Conservation (phyloP, 176 grass and related monocot genomes). For the Calamus simplicifolius region DNA sequence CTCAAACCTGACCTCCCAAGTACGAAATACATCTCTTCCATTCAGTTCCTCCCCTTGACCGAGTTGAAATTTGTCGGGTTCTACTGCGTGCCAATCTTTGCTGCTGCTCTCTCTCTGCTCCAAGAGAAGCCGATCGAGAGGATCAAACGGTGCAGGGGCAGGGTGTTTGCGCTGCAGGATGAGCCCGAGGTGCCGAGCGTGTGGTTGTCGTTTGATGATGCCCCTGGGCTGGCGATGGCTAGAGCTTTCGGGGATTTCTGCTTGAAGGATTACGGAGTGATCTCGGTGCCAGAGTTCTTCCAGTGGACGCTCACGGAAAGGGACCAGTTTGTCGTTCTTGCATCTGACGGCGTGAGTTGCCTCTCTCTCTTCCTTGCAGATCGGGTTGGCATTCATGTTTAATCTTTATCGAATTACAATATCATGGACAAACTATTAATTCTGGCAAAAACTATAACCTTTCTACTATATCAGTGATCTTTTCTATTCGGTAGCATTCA, state of each 20-base stretch:
- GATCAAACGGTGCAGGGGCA: slow-evolving; percentile 93
- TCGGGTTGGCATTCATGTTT: too few species aligned
- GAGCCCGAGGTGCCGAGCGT: slow-evolving; percentile 95
- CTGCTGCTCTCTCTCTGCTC: neutral
- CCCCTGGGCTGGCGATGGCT: slow-evolving; percentile 89
- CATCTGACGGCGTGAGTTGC: slow-evolving; percentile 84
- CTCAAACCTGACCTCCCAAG: slow-evolving; percentile 95
- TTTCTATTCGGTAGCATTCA: too few species aligned
- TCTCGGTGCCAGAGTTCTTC: slow-evolving; percentile 96
- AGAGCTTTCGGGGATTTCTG: slow-evolving; percentile 93
- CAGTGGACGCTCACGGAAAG: slow-evolving; percentile 63
- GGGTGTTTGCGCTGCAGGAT: slow-evolving; percentile 89
- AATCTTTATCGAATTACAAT: too few species aligned
- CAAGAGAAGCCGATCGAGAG: slow-evolving; percentile 90
- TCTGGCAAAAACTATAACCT: too few species aligned
- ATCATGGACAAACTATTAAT: too few species aligned
- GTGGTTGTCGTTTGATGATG: slow-evolving; percentile 89
- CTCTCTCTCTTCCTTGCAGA: neutral
- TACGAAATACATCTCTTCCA: slow-evolving; percentile 19
- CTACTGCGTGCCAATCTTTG: too few species aligned
- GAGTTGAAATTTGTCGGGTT: too few species aligned
- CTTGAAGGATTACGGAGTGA: slow-evolving; percentile 95
- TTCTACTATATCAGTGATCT: too few species aligned
- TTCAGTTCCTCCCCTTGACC: too few species aligned
- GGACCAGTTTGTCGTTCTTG: slow-evolving; percentile 92